Evolutionary conservation across 1,284 basidiomycete species (phyloP), one percentile per base, ranked within the genome.

Genomic region (Flammula alnicola): DNA sequence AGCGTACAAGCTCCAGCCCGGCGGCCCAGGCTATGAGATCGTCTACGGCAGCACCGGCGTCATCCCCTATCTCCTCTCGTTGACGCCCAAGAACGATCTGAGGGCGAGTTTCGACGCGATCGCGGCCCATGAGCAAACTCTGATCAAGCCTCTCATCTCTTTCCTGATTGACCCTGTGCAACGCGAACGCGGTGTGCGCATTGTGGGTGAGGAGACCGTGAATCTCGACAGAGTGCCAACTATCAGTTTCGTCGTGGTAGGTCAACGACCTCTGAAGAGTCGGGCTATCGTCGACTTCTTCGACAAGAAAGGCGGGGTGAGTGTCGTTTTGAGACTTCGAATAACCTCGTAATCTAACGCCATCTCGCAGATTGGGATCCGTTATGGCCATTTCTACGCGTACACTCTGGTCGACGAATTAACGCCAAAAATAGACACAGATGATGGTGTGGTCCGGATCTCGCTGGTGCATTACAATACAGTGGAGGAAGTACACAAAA

Each of bases 391-490:
- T 63, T 91, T 88, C 63, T 91, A 91, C 61, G 87, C 89, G 3
- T 88, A 87, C 62, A 80, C 78, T 0, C 69, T 91, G 10, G 69
- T 89, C 7, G 71, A 76, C 5, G 65, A 69, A 27, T 67, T 88
- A 5, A 61, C 60, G 25, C 85, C 83, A 4, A 80, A 77, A 54
- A 53, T 86, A 33, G 80, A 86, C 55, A 60, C 74, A 2, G 72
- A 77, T 1, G 88, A 91, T 56, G 88, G 83, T 0, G 82, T 89
- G 2, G 83, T 91, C 26, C 79, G 89, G 7, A 80, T 91, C 51
- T 89, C 86, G 3, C 67, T 92, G n/a, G 87, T 91, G 14, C 89
- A 92, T 59, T 91, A 91, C 63, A 91, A 91, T 63, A 89, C 88
- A 0, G 71, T 83, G 1, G 76, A 81, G 39, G 88, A 91, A 61